A percentile compares a stretch with the other conserved stretches of the same genome.
Evolutionary conservation across 257 asterid genomes (phyloP).

Genomic region (Cinchona pubescens): DNA sequence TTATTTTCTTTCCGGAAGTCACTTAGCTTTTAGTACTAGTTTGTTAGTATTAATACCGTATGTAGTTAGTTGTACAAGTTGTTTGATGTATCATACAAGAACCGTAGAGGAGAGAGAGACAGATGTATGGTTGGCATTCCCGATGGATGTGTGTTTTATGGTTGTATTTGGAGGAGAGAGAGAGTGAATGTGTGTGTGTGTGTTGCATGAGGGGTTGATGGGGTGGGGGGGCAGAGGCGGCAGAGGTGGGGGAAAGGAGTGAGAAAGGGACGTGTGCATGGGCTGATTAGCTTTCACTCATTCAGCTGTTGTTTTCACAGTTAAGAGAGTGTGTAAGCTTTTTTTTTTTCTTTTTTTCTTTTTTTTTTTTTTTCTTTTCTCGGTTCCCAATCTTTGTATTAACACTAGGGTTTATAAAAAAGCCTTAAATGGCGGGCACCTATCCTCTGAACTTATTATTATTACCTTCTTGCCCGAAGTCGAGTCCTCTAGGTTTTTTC

Average conservation of each 20-base stretch:
- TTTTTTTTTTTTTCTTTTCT: no score
- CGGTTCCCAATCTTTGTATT: constrained; percentile 28
- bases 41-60: background rate
- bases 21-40: background rate
- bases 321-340: constrained; percentile 40
- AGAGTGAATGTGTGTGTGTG: background rate
- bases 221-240: constrained; percentile 43
- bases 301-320: constrained; percentile 86
- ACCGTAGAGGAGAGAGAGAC: constrained; percentile 7
- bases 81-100: constrained; percentile 7
- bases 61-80: constrained; percentile 16
- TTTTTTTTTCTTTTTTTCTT: no score
- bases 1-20: background rate
- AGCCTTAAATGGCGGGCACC: constrained; percentile 90
- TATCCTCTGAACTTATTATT: constrained; percentile 51
- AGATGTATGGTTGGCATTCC: constrained; percentile 72
- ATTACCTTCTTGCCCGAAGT: constrained; percentile 6
- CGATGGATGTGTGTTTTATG: constrained; percentile 39
- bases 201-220: constrained; percentile 47
- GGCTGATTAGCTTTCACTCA: constrained; percentile 69
- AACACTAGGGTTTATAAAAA: constrained; percentile 29
- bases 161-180: constrained; percentile 19
- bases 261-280: constrained; percentile 89
- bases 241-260: constrained; percentile 73
- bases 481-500: constrained; percentile 19